phyloP scores from a whole-genome alignment of 2,329 filamentous ascomycete species.

The Aspergillus thermomutatus region DNA sequence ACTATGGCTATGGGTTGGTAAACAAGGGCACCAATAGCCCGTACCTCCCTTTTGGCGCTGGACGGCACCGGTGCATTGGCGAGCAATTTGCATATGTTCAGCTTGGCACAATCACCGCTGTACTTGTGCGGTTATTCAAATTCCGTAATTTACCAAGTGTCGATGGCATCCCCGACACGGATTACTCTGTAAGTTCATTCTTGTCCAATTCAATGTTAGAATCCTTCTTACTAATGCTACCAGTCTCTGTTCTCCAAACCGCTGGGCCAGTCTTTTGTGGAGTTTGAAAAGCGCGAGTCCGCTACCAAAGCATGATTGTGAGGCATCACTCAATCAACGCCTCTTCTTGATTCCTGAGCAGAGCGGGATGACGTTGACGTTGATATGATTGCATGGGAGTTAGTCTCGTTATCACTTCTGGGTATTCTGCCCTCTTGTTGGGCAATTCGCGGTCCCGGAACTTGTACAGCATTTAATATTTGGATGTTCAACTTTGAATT shows the following conservation, averaged over 20 bases:
- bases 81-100: slow-evolving; percentile 96
- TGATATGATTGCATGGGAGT: neutral
- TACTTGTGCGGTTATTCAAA: slow-evolving; percentile 74
- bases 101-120: slow-evolving; percentile 77
- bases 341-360: neutral
- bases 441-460: neutral
- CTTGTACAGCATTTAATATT: neutral
- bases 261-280: slow-evolving; percentile 65
- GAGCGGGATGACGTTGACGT: no score
- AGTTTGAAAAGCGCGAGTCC: slow-evolving; percentile 60
- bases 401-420: neutral
- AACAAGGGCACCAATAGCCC: slow-evolving; percentile 87
- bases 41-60: slow-evolving; percentile 91
- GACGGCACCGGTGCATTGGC: slow-evolving; percentile 89
- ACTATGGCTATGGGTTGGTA: slow-evolving; percentile 91
- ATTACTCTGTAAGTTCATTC: slow-evolving; percentile 50
- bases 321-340: neutral
- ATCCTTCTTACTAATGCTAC: neutral
- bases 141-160: slow-evolving; percentile 56
- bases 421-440: neutral
- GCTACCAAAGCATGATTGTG: slow-evolving; percentile 23
- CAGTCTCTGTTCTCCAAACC: slow-evolving; percentile 68
- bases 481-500: neutral
- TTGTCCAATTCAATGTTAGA: neutral
- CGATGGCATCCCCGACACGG: slow-evolving; percentile 45